Conservation (phyloP, 352 stramenopile species). For the Lagenidium giganteum region DNA sequence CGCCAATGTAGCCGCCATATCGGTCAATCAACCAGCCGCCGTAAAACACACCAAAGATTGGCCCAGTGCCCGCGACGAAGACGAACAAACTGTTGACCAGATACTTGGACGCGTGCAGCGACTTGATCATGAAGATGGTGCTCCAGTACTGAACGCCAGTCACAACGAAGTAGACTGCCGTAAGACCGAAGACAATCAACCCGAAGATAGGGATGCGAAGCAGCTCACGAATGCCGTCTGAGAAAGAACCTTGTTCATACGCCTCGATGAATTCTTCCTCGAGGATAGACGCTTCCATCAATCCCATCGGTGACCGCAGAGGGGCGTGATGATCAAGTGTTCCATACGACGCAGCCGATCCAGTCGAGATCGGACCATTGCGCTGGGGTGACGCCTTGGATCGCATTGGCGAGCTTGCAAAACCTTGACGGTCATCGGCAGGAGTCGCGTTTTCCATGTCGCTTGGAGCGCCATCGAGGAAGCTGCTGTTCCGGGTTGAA, state of each 20-base stretch:
- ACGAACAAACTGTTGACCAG: conserved; percentile 80
- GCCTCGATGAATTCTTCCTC: conserved; percentile 72
- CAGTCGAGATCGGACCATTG: conserved; percentile 3
- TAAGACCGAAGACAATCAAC: conserved; percentile 71
- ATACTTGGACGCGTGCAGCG: conserved; percentile 75
- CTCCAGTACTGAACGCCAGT: conserved; percentile 85
- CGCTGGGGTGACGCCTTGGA: no score
- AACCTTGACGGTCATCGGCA: no score
- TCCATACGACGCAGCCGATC: conserved; percentile 38
- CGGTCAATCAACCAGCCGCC: conserved; percentile 76
- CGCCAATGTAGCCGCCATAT: conserved; percentile 72
- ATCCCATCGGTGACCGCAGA: conserved; percentile 39
- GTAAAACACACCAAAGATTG: conserved; percentile 79
- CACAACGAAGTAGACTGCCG: conserved; percentile 83
- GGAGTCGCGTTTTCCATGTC: conserved; percentile 14
- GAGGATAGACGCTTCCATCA: conserved; percentile 59
- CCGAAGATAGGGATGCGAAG: conserved; percentile 71
- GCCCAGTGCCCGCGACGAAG: conserved; percentile 71
- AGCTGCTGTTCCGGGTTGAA: conserved; percentile 20
- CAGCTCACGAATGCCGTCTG: conserved; percentile 54
- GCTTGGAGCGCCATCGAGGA: conserved; percentile 10
- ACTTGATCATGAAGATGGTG: conserved; percentile 88
- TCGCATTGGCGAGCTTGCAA: no score
- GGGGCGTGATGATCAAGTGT: conserved; percentile 40
- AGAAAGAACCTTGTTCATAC: conserved; percentile 66